Percentiles rank a stretch among this genome's conserved stretches.
Evolutionary conservation across 768 basidiomycete genomes (phyloP).

Genomic region (Neoboletus magnificus): DNA sequence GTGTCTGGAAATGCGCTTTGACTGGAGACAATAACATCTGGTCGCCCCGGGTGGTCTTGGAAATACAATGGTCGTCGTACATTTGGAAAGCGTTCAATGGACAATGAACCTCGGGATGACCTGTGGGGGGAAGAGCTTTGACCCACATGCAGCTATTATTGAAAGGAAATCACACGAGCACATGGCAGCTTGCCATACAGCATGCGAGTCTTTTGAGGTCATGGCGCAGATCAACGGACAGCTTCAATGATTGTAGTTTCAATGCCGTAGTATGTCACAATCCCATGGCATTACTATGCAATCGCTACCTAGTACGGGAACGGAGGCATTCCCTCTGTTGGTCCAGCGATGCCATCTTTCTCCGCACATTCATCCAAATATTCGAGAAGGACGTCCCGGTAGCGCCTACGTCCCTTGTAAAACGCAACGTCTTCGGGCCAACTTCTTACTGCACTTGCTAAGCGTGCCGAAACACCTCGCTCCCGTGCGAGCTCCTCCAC

Average conservation of each 20-base stretch:
- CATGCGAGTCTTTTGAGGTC: neutral
- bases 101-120: neutral
- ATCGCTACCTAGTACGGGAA: slow-evolving; percentile 21
- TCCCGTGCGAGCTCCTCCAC: slow-evolving; percentile 53
- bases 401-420: slow-evolving; percentile 26
- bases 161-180: neutral
- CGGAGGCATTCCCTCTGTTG: slow-evolving; percentile 12
- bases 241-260: neutral
- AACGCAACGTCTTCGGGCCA: slow-evolving; percentile 63
- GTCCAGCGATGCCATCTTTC: slow-evolving; percentile 14
- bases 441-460: slow-evolving; percentile 62
- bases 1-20: slow-evolving; percentile 13
- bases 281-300: neutral
- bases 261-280: neutral
- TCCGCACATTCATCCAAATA: slow-evolving; percentile 26
- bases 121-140: slow-evolving; percentile 1
- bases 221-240: neutral
- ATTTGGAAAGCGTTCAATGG: neutral
- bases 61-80: slow-evolving; percentile 5
- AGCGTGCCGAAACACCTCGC: slow-evolving; percentile 55
- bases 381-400: slow-evolving; percentile 21
- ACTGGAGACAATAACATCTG: slow-evolving; percentile 10
- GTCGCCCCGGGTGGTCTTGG: neutral
- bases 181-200: neutral
- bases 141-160: neutral